Evolutionary conservation across 2,329 filamentous ascomycete species (phyloP).

Genomic region (Talaromyces rugulosus): DNA sequence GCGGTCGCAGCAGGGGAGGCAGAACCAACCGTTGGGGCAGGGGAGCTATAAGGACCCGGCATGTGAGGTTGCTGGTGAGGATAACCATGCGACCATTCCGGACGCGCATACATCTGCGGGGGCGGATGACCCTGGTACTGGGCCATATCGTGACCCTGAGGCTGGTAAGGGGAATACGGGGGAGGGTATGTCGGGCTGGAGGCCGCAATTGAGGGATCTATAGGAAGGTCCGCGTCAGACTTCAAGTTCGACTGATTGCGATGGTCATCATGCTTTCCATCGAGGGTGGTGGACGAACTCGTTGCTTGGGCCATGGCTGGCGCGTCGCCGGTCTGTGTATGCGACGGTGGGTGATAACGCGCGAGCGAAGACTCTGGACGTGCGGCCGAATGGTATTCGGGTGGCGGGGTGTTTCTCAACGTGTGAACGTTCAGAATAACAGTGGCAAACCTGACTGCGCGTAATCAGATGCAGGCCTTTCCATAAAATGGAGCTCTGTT

Average conservation of each 20-base stretch:
- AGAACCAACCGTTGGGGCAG: constrained; percentile 54
- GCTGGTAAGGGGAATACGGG: constrained; percentile 80
- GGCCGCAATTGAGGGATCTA: constrained; percentile 97
- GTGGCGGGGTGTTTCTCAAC: constrained; percentile 65
- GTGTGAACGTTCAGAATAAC: constrained; percentile 73
- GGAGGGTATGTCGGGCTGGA: constrained; percentile 89
- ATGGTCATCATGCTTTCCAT: constrained; percentile 70
- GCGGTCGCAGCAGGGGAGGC: constrained; percentile 58
- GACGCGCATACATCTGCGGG: constrained; percentile 45
- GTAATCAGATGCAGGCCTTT: constrained; percentile 67
- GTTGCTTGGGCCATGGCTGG: constrained; percentile 97
- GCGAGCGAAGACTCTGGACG: constrained; percentile 85
- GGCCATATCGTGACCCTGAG: constrained; percentile 78
- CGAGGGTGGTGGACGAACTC: constrained; percentile 92
- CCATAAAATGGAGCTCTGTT: constrained; percentile 42
- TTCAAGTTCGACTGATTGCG: constrained; percentile 65
- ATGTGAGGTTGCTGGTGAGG: constrained; percentile 45
- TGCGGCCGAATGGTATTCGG: constrained; percentile 74
- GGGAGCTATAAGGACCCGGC: constrained; percentile 46
- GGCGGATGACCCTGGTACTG: constrained; percentile 56
- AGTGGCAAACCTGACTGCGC: constrained; percentile 80
- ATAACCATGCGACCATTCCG: constrained; percentile 44
- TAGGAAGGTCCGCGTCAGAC: constrained; percentile 95
- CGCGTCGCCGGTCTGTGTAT: constrained; percentile 67
- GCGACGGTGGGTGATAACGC: constrained; percentile 54